These are phyloP conservation scores for Trichoderma brevicompactum DNA, from an alignment of 2,329 filamentous ascomycete genomes.

Conservation along the genomic window DNA sequence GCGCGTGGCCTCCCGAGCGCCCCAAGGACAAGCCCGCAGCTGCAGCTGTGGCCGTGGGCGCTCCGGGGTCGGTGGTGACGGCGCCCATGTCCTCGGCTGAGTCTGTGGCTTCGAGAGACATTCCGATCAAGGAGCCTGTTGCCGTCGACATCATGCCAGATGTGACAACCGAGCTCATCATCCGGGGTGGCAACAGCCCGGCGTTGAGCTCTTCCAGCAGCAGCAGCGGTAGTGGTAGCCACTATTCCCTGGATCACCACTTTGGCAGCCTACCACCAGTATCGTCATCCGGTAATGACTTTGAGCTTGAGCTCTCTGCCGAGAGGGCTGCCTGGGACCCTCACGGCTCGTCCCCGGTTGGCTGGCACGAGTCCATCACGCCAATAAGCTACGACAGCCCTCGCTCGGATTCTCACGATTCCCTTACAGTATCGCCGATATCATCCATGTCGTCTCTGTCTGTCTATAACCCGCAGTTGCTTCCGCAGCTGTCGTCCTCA, in stretches of 20 bases:
- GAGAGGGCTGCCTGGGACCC: slow-evolving; percentile 34
- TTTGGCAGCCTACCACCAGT: slow-evolving; percentile 24
- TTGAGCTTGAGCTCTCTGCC: slow-evolving; percentile 32
- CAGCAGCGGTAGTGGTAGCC: slow-evolving; percentile 5
- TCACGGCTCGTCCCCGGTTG: slow-evolving; percentile 30
- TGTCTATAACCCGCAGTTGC: slow-evolving; percentile 38
- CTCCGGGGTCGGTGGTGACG: not conserved
- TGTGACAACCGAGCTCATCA: slow-evolving; percentile 17
- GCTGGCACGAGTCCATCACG: slow-evolving; percentile 37
- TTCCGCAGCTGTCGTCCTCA: slow-evolving; percentile 39
- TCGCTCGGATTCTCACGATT: slow-evolving; percentile 33
- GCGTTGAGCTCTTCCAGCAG: slow-evolving; percentile 24
- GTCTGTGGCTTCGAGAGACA: not conserved
- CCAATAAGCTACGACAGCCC: slow-evolving; percentile 36
- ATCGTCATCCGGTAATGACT: slow-evolving; percentile 24
- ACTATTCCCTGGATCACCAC: slow-evolving; percentile 22
- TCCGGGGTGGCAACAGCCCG: slow-evolving; percentile 23
- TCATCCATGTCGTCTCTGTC: slow-evolving; percentile 34
- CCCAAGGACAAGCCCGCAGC: slow-evolving; percentile 30
- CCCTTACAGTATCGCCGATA: slow-evolving; percentile 15
- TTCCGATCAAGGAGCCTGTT: not conserved
- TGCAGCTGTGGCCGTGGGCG: not conserved
- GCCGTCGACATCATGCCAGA: not conserved
- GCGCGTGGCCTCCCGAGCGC: slow-evolving; percentile 39
- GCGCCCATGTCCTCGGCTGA: not conserved